phyloP scores from a whole-genome alignment of 2,329 filamentous ascomycete genomes.

The Tothia fuscella region DNA sequence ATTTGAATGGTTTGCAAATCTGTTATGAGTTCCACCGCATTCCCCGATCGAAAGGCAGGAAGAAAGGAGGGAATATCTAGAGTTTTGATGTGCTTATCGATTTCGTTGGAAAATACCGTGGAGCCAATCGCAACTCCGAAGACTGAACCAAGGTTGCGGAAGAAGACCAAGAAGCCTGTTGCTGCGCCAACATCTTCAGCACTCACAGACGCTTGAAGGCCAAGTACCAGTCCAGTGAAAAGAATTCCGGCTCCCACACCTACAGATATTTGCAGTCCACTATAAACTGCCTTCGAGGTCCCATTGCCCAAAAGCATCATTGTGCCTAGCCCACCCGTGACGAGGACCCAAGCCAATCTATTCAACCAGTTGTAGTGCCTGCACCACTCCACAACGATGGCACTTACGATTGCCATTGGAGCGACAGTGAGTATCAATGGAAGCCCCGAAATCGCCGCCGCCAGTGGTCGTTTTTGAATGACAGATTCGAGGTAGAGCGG shows the following conservation, averaged over 20 bases:
- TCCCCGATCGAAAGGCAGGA: background rate
- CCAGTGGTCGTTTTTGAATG: background rate
- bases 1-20: background rate
- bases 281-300: background rate
- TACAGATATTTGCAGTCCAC: background rate
- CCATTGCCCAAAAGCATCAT: background rate
- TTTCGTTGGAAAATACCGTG: background rate
- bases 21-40: background rate
- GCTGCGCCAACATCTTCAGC: background rate
- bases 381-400: background rate
- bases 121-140: background rate
- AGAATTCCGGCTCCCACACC: background rate
- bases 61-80: background rate
- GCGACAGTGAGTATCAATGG: constrained; percentile 2
- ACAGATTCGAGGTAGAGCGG: constrained; percentile 5
- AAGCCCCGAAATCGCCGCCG: background rate
- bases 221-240: background rate
- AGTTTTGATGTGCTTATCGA: background rate
- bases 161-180: background rate
- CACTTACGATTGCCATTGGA: background rate
- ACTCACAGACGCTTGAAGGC: background rate
- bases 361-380: background rate
- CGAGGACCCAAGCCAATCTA: background rate
- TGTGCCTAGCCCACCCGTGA: background rate
- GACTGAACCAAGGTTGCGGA: constrained; percentile 1